Evolutionary conservation across 345 rosid genomes (phyloP).

Genomic region (Eucalyptus globulus): DNA sequence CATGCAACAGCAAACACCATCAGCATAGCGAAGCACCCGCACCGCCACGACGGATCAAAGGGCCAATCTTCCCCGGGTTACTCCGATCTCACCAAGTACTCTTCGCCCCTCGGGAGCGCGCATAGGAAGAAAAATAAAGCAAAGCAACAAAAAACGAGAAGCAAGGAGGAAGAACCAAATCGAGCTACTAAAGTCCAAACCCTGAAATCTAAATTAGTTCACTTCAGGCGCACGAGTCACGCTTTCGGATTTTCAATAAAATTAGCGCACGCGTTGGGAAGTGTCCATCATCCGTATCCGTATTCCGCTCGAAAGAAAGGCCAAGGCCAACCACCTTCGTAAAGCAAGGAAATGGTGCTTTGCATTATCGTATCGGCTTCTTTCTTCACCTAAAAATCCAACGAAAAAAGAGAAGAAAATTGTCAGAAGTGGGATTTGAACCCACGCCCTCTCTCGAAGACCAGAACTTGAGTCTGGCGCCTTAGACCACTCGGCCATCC

Average conservation of each 20-base stretch:
- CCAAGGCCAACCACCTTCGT: not conserved
- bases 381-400: not conserved
- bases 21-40: not conserved
- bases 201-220: not conserved
- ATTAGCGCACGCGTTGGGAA: not conserved
- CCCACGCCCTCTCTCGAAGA: slow-evolving; percentile 45
- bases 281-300: not conserved
- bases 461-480: slow-evolving; percentile 50
- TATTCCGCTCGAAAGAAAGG: not conserved
- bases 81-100: not conserved
- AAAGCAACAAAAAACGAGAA: not conserved
- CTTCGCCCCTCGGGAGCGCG: not conserved
- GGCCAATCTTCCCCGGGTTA: not conserved
- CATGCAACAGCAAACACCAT: not conserved
- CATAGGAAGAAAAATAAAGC: not conserved
- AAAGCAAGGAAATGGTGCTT: not conserved
- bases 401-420: fast-evolving
- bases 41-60: not conserved
- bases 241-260: not conserved
- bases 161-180: not conserved
- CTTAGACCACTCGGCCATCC: slow-evolving; percentile 45
- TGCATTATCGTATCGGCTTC: not conserved
- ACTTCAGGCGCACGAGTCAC: not conserved
- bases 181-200: not conserved
- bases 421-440: slow-evolving; percentile 62